These are phyloP conservation scores for Pseudogymnoascus destructans DNA, from an alignment of 2,329 filamentous ascomycete species.

Conservation along the genomic window DNA sequence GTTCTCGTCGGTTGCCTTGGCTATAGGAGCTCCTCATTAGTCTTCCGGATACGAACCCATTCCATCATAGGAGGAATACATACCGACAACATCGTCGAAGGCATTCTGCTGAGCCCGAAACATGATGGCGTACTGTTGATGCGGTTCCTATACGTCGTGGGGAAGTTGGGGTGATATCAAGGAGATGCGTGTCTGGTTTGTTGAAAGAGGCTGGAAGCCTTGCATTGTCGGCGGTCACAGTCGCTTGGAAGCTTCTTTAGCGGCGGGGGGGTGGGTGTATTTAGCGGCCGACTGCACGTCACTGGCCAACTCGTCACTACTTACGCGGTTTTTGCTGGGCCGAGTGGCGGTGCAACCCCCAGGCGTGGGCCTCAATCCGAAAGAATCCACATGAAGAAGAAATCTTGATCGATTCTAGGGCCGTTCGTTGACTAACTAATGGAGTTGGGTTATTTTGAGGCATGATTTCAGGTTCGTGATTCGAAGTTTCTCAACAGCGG, in stretches of 20 bases:
- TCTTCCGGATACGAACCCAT: neutral
- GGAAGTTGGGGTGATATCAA: slow-evolving; percentile 3
- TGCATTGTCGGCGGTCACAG: slow-evolving; percentile 7
- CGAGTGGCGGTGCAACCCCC: slow-evolving; percentile 1
- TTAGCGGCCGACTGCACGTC: slow-evolving; percentile 9
- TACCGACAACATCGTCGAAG: slow-evolving; percentile 59
- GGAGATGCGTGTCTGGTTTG: neutral
- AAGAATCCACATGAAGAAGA: neutral
- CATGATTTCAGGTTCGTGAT: slow-evolving; percentile 4
- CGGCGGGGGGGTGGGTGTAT: slow-evolving; percentile 2
- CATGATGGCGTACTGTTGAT: slow-evolving; percentile 28
- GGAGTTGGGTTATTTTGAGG: neutral
- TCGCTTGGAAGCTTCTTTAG: slow-evolving; percentile 10
- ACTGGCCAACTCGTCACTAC: slow-evolving; percentile 6
- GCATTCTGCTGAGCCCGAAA: slow-evolving; percentile 52
- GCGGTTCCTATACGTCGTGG: neutral
- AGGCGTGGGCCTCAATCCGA: neutral
- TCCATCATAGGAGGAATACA: slow-evolving; percentile 23
- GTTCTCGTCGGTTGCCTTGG: slow-evolving; percentile 92
- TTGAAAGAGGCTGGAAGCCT: slow-evolving; percentile 10
- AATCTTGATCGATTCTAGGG: neutral
- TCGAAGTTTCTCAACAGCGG: neutral
- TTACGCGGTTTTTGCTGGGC: slow-evolving; percentile 5
- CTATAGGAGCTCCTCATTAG: slow-evolving; percentile 28
- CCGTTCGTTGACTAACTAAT: neutral